Conservation (phyloP, 1,284 basidiomycete genomes). For the Marasmius sp. region DNA sequence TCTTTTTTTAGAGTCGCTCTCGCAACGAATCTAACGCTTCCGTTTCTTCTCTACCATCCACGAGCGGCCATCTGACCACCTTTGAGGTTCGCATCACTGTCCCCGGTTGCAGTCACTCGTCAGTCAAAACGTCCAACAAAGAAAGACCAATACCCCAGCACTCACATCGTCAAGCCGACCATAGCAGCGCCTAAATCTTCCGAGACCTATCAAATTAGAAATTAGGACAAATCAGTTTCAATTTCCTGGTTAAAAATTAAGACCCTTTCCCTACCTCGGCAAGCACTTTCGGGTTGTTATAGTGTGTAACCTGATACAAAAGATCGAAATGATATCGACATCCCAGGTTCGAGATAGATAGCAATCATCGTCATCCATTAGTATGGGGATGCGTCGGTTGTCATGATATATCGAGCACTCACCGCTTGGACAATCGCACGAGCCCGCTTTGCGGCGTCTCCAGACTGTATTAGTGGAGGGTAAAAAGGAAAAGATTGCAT, state of each 20-base stretch:
- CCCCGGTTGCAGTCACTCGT: background rate
- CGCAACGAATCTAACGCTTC: no score
- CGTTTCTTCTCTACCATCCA: background rate
- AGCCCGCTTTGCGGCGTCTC: constrained; percentile 92
- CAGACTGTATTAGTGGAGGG: constrained; percentile 56
- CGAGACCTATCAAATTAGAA: constrained; percentile 57
- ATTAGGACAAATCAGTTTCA: no score
- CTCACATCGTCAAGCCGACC: constrained; percentile 90
- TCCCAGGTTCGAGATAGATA: no score
- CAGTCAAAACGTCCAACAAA: background rate
- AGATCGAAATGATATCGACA: background rate
- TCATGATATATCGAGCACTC: constrained; percentile 21
- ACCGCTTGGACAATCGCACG: constrained; percentile 97
- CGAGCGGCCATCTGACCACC: background rate
- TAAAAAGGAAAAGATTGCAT: background rate
- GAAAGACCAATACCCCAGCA: constrained; percentile 3
- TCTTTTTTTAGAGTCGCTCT: no score
- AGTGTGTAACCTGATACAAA: constrained; percentile 78
- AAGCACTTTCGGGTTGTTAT: constrained; percentile 87
- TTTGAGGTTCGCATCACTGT: background rate
- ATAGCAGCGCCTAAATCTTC: constrained; percentile 88
- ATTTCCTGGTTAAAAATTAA: no score
- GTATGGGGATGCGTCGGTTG: background rate
- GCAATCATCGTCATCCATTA: background rate
- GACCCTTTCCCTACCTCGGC: constrained; percentile 55